Evolutionary conservation across 257 asterid genomes (phyloP), one percentile per base, ranked within the genome.

Genomic region (Prunella vulgaris): DNA sequence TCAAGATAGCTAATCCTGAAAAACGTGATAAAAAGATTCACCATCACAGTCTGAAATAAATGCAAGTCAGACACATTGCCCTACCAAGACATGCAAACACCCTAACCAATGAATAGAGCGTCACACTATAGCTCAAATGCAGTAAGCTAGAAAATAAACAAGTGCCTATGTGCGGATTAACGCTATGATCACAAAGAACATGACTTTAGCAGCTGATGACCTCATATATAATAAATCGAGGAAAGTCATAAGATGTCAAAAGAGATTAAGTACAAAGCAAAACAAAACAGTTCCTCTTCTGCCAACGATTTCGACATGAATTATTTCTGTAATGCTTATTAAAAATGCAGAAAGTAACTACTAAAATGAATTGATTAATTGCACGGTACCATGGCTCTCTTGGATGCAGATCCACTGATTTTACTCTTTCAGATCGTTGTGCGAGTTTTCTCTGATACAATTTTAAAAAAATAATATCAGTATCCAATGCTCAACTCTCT

Each of bases 351-450:
- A 49, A 42, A 5, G 61, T 57, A 75, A 38, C 28, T 57, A 52
- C 58, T 46, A 60, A 10, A 52, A 53, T 52, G 4, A 17, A 35
- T 24, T 18, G 65, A 61, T 18, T 64, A 56, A 64, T 53, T 10
- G 21, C 38, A 51, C 13, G 57, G 38, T 74, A 84, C 93, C 93
- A 87, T 87, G 93, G 90, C 84, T 87, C 94, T 8, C 90, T 77
- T 27, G 94, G 94, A 78, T 87, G 94, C 27, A 87, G 88, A 85
- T 87, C 94, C 77, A 85, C 94, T 4, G 90, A 84, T 76, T 87
- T 87, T 52, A 87, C 90, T 77, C 94, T 73, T 74, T 87, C 94
- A 70, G 94, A 87, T 79, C 90, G 77, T 74, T 87, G 90, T 25
- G 90, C 88, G 70, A 85, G 86, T 78, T 87, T 87, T 61, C 87